Conservation (phyloP, 768 basidiomycete species). For the Kwoniella bestiolae region DNA sequence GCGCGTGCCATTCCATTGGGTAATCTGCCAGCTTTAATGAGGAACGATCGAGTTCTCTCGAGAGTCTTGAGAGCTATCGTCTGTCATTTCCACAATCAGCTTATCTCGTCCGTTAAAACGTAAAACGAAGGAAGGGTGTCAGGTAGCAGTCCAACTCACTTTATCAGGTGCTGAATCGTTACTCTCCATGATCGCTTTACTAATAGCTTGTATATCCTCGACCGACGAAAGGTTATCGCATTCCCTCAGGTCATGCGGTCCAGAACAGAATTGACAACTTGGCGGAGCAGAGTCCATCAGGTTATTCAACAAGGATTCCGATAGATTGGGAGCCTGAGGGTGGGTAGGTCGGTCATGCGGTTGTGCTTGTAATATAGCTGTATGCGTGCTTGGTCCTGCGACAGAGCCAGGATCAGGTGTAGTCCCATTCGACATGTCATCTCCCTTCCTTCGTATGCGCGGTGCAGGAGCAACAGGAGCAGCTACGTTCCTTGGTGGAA, state of each 20-base stretch:
- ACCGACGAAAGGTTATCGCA: conserved; percentile 7
- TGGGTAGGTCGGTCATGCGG: too few species aligned
- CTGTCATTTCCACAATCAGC: too few species aligned
- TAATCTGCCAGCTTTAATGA: conserved; percentile 4
- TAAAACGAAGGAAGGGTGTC: background rate
- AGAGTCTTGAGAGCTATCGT: background rate
- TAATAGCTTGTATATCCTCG: conserved; percentile 7
- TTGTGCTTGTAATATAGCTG: too few species aligned
- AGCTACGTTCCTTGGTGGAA: background rate
- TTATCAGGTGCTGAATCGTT: conserved; percentile 13
- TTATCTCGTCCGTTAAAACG: too few species aligned
- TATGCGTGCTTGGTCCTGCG: too few species aligned
- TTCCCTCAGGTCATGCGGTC: conserved; percentile 6
- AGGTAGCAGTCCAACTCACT: too few species aligned
- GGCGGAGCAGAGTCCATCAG: conserved; percentile 3
- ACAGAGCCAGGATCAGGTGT: background rate
- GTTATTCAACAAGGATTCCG: background rate
- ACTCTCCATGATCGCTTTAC: conserved; percentile 10
- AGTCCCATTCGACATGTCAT: background rate
- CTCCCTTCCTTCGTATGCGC: background rate
- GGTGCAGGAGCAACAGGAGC: background rate
- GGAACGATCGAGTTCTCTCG: background rate
- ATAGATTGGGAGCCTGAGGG: background rate
- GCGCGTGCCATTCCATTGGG: too few species aligned
- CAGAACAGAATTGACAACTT: conserved; percentile 16